These are phyloP conservation scores for Zasmidium citrigriseum DNA, from an alignment of 2,329 filamentous ascomycete genomes.

Conservation along the genomic window DNA sequence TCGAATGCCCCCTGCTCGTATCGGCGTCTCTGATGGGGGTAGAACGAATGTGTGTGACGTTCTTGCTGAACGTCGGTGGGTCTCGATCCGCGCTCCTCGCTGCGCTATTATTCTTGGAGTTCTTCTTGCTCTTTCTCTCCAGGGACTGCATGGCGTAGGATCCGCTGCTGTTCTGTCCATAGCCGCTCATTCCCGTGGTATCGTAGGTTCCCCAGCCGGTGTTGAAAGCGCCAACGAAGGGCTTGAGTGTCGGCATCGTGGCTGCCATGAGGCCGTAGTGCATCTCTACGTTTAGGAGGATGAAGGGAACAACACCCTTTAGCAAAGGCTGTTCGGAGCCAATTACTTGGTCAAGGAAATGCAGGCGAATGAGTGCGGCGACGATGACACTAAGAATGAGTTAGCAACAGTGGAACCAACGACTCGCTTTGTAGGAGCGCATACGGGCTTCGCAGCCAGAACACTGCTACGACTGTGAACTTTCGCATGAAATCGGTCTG, in stretches of 20 bases:
- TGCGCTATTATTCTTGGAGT: conserved; percentile 1
- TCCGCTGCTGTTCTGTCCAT: conserved; percentile 17
- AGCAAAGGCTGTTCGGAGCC: conserved; percentile 19
- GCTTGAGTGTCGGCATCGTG: conserved; percentile 26
- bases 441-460: conserved; percentile 21
- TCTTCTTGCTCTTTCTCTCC: conserved; percentile 12
- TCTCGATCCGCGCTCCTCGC: conserved; percentile 4
- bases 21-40: not conserved
- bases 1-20: conserved; percentile 8
- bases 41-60: conserved; percentile 17
- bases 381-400: conserved; percentile 13
- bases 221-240: conserved; percentile 29
- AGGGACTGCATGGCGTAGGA: conserved; percentile 22
- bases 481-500: conserved; percentile 22
- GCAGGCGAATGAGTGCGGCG: conserved; percentile 18
- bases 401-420: not conserved
- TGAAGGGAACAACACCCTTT: conserved; percentile 21
- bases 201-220: conserved; percentile 27
- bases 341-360: conserved; percentile 16
- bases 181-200: conserved; percentile 19
- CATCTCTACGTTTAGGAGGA: conserved; percentile 28
- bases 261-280: conserved; percentile 28
- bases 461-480: conserved; percentile 22
- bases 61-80: conserved; percentile 14
- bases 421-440: not conserved